Conservation (phyloP, 192 early-diverging fungal genomes). For the Podila epicladia region DNA sequence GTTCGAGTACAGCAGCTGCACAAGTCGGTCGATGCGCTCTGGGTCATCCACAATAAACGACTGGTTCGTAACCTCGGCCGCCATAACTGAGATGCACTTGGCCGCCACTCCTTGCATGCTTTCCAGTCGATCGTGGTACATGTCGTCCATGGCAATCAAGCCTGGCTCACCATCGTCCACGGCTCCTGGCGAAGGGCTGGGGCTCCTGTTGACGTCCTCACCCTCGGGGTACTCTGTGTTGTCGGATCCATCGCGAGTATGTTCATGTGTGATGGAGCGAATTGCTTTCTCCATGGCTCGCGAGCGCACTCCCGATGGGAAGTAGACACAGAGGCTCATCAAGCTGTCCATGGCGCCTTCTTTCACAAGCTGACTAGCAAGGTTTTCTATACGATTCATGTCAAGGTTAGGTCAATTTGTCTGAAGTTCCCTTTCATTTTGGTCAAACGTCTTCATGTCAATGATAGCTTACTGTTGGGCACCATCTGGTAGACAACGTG, state of each 20-base stretch:
- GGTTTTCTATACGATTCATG: slow-evolving; percentile 4
- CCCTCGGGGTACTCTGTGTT: no score
- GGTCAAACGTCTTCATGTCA: neutral
- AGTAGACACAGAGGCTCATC: slow-evolving; percentile 47
- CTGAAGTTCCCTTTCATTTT: neutral
- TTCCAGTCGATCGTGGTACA: slow-evolving; percentile 37
- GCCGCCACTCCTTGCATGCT: slow-evolving; percentile 55
- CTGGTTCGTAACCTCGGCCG: slow-evolving; percentile 55
- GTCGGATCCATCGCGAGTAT: neutral
- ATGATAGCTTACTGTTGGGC: slow-evolving; percentile 31
- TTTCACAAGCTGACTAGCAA: slow-evolving; percentile 27
- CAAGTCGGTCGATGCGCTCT: slow-evolving; percentile 48
- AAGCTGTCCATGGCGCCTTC: slow-evolving; percentile 37
- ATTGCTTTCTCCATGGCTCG: slow-evolving; percentile 37
- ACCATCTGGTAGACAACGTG: slow-evolving; percentile 40
- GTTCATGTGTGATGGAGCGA: neutral
- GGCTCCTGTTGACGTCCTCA: neutral
- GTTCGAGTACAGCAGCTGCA: slow-evolving; percentile 51
- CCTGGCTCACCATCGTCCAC: slow-evolving; percentile 13
- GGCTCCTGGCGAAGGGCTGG: neutral
- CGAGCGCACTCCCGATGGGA: slow-evolving; percentile 32
- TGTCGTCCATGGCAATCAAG: slow-evolving; percentile 41
- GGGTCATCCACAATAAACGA: slow-evolving; percentile 59
- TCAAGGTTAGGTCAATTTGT: neutral
- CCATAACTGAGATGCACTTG: slow-evolving; percentile 54